Conservation (phyloP, 306 rosid genomes). For the Mimosa bimucronata region DNA sequence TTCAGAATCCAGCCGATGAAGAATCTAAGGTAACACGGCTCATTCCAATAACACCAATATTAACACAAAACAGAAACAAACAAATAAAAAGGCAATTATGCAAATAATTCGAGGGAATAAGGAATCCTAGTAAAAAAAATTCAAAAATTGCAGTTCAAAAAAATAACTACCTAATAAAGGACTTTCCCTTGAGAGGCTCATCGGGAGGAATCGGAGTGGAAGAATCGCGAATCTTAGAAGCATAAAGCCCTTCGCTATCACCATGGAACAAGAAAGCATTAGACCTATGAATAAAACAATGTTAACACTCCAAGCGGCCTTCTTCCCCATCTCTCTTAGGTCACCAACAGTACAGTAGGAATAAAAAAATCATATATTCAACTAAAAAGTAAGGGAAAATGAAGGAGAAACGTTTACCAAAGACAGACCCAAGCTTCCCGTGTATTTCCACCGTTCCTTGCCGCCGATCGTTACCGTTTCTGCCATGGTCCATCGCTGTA, state of each 20-base stretch:
- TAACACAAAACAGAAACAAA: too few species aligned
- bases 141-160: too few species aligned
- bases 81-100: background rate
- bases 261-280: slow-evolving; percentile 98
- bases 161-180: slow-evolving; percentile 84
- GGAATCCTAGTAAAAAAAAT: background rate
- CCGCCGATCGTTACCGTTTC: too few species aligned
- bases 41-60: background rate
- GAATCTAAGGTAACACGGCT: background rate
- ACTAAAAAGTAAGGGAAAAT: too few species aligned
- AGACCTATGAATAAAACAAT: slow-evolving; percentile 69
- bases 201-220: slow-evolving; percentile 24
- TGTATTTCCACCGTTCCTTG: too few species aligned
- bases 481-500: too few species aligned
- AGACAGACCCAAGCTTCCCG: too few species aligned
- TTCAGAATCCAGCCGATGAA: background rate
- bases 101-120: background rate
- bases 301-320: too few species aligned
- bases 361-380: too few species aligned
- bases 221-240: slow-evolving; percentile 54
- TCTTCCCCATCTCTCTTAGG: too few species aligned
- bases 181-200: slow-evolving; percentile 57
- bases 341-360: too few species aligned
- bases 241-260: slow-evolving; percentile 81
- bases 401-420: too few species aligned